A percentile compares a stretch with the other conserved stretches of the same genome.
Evolutionary conservation across 1,284 basidiomycete species (phyloP).

Genomic region (Apiotrichum domesticum): DNA sequence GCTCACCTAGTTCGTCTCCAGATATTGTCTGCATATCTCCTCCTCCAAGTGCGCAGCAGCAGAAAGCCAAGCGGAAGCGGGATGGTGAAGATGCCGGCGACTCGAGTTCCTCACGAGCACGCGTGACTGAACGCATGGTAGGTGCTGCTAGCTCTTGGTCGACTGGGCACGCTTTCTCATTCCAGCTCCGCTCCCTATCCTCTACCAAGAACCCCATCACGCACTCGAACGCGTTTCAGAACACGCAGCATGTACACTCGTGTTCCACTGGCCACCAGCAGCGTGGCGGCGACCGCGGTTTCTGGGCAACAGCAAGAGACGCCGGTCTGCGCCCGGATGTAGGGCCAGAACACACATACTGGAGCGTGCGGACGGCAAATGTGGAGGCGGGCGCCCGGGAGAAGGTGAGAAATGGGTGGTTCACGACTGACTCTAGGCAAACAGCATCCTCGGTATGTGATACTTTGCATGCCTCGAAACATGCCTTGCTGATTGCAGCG

Average conservation of each 20-base stretch:
- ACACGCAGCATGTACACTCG: constrained; percentile 41
- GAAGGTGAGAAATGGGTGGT: constrained; percentile 20
- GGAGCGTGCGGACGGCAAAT: constrained; percentile 38
- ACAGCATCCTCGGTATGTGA: neutral
- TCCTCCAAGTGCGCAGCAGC: constrained; percentile 4
- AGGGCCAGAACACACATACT: constrained; percentile 33
- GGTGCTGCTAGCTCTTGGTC: neutral
- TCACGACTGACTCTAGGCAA: neutral
- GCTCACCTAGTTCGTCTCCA: constrained; percentile 31
- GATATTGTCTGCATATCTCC: constrained; percentile 37
- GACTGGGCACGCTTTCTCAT: too few species aligned
- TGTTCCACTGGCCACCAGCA: constrained; percentile 42
- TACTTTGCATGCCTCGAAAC: too few species aligned
- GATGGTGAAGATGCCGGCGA: neutral
- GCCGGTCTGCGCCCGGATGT: neutral
- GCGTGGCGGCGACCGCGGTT: constrained; percentile 35
- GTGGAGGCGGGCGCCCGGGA: constrained; percentile 34
- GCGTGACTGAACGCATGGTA: constrained; percentile 31
- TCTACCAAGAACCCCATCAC: constrained; percentile 38
- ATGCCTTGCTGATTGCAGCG: constrained; percentile 7
- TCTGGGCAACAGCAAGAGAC: constrained; percentile 9
- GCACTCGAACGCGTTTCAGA: constrained; percentile 35
- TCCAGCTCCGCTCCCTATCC: constrained; percentile 30
- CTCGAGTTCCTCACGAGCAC: neutral
- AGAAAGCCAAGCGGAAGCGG: neutral